Evolutionary conservation across 345 rosid genomes (phyloP), one percentile per base, ranked within the genome.

Genomic region (Ricinus communis): DNA sequence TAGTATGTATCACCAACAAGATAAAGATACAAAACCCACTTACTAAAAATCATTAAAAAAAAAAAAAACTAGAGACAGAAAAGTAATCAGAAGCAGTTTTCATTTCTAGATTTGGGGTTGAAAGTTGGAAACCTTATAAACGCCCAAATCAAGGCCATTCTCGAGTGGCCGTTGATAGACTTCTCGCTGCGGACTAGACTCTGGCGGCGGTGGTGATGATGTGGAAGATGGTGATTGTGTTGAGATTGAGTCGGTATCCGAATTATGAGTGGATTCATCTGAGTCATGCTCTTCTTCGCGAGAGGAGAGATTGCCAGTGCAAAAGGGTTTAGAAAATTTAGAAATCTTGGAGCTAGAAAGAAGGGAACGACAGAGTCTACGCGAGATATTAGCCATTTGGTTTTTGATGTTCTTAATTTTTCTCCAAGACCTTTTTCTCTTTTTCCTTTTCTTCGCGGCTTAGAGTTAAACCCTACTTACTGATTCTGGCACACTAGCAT

Each of bases 61-160:
- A 46, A 49, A 4, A 18, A 22, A 25, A 3, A 11, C n/a, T 18
- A 46, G 31, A 33, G 6, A 33, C 38, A 33, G 6, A 2, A 33
- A 33, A 33, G 38, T 2, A 33, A 33, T 33, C 38, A 33, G 4
- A 33, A 33, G 6, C 2, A 33, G 38, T 8, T 6, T 12, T 53
- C 15, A 53, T 52, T 52, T 27, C n/a, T 18, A 41, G 22, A 40
- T 9, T 54, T 25, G 12, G 36, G 16, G 4, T 11, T 40, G 24
- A 40, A 61, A 33, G 22, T 8, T 16, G 2, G 54, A 33, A 31
- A 88, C 96, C 96, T 86, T 94, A 86, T 77, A 94, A 76, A 87
- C 53, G 76, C 98, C 98, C 27, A 8, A 27, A 67, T 91, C 95
- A 47, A 94, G 88, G 73, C 97, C 97, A 38, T 86, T 80, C 74